Base-by-base conservation (phyloP, 2,329 filamentous ascomycete species). In the Magnaporthiopsis poae region DNA sequence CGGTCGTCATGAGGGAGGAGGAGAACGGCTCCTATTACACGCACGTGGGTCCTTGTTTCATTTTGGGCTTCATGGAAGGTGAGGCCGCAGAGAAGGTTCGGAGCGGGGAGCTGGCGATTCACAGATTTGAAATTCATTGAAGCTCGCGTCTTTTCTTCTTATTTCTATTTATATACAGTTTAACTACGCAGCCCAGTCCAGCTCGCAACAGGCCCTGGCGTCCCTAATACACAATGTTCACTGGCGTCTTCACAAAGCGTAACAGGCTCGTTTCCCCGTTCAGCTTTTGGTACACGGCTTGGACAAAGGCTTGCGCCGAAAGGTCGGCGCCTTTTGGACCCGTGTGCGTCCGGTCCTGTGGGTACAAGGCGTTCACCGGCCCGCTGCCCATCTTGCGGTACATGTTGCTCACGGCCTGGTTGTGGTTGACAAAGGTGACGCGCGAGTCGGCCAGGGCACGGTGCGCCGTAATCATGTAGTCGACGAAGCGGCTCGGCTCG, bases 331-430 rank as follows among this genome's bases (percentile, higher is more conserved):
- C 82, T 35, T 75, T 77, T 0, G 83, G 77, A 65, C 80, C 82
- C 1, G 86, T 88, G 73, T 88, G 87, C 0, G 86, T 89, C 73
- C 89, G 86, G 70, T 88, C 86, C 27, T 79, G 79, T 0, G 86
- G 84, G 68, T 82, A 89, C 68, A 81, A 78, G 0, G 77, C 75
- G 72, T 86, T 81, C 33, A 86, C 83, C 3, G 76, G 78, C 0
- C 75, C 68, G 60, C 75, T 76, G 0, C 86, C 85, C 62, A 86
- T 71, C 18, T 77, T 76, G 72, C 81, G 72, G 64, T 65, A 60
- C 64, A 29, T 66, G 72, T 82, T 86, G 59, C 80, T 81, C 69
- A 81, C 79, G 3, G 82, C 84, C 5, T 81, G 80, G 70, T 87
- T 87, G 71, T 89, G 86, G 35, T 87, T 82, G 12, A 89, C 82